Conservation (phyloP, 1,284 basidiomycete species). For the Ceratobasidium sp. region DNA sequence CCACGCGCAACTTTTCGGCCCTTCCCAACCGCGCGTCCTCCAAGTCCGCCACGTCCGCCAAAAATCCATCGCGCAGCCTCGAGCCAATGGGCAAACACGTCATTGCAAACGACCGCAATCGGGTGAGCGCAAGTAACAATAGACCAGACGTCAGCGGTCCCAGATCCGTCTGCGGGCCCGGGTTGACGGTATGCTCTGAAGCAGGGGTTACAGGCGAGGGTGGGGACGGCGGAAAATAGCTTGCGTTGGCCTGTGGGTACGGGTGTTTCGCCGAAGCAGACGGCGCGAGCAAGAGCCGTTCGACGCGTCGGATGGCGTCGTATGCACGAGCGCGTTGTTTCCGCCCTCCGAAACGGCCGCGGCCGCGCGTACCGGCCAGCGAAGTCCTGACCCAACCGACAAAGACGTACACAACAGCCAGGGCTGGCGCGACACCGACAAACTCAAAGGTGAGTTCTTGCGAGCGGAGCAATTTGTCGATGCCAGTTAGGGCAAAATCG, state of each 20-base stretch:
- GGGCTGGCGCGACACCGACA: conserved; percentile 92
- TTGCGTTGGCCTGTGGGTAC: background rate
- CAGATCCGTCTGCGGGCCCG: conserved; percentile 52
- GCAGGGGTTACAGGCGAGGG: conserved; percentile 18
- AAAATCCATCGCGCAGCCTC: conserved; percentile 77
- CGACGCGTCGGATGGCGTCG: conserved; percentile 63
- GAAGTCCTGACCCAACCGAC: conserved; percentile 65
- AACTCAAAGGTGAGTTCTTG: conserved; percentile 98
- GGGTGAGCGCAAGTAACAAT: conserved; percentile 76
- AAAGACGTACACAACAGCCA: conserved; percentile 81
- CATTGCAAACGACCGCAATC: conserved; percentile 72
- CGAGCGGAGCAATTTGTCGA: conserved; percentile 92
- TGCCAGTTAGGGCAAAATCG: conserved; percentile 83
- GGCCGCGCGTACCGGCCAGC: conserved; percentile 62
- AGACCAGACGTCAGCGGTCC: conserved; percentile 74
- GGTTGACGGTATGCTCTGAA: background rate
- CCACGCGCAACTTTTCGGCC: conserved; percentile 76
- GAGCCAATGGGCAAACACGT: conserved; percentile 64
- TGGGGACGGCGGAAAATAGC: conserved; percentile 24
- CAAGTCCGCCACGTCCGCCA: conserved; percentile 86
- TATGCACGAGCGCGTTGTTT: conserved; percentile 64
- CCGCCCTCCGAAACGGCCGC: conserved; percentile 65
- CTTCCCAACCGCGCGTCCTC: conserved; percentile 77
- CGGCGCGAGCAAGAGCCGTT: conserved; percentile 53
- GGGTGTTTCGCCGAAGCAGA: background rate